A percentile compares a stretch with the other conserved stretches of the same genome.
Evolutionary conservation across 202 grass and related monocot genomes (phyloP).

Genomic region (Brachypodium distachyon): DNA sequence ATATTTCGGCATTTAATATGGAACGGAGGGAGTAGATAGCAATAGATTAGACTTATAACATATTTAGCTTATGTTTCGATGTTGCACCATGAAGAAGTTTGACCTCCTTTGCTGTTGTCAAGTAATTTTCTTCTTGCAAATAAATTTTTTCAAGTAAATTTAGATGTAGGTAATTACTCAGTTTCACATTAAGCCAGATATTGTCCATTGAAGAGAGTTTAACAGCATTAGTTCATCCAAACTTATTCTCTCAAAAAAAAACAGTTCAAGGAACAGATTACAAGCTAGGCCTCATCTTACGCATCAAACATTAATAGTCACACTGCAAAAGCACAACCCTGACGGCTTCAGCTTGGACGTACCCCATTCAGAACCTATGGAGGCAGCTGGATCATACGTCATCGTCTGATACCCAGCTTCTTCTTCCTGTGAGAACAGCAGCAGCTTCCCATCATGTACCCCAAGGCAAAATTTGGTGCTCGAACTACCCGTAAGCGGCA

Average conservation of each 20-base stretch:
- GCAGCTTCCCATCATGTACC: conserved; percentile 34
- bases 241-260: too few species aligned
- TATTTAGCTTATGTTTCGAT: too few species aligned
- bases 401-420: conserved; percentile 40
- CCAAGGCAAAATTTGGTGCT: conserved; percentile 50
- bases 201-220: background rate
- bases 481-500: conserved; percentile 50
- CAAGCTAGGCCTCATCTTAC: background rate
- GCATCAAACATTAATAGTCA: conserved; percentile 60
- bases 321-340: conserved; percentile 38
- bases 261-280: too few species aligned
- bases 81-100: too few species aligned
- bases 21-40: too few species aligned
- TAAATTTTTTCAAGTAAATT: too few species aligned
- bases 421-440: conserved; percentile 45
- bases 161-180: too few species aligned
- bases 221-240: background rate
- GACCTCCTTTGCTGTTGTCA: too few species aligned
- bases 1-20: too few species aligned
- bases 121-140: too few species aligned
- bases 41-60: too few species aligned
- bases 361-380: conserved; percentile 44
- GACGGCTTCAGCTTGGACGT: conserved; percentile 36
- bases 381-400: conserved; percentile 43
- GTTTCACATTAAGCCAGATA: background rate